Base-by-base conservation (phyloP, 2,329 filamentous ascomycete genomes). In the Sclerotinia trifoliorum region DNA sequence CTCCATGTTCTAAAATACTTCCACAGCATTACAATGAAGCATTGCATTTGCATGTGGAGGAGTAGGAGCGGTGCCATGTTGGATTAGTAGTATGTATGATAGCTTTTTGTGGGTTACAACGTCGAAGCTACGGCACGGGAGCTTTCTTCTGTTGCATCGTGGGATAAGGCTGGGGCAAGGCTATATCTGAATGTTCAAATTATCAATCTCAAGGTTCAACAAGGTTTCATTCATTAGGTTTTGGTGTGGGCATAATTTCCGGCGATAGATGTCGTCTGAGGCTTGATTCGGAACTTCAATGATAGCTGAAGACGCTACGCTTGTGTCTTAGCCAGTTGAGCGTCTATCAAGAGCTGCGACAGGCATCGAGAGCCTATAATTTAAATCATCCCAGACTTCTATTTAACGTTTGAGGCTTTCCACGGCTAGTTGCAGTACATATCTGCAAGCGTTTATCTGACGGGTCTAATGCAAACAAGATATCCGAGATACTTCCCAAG, bases 1-100 rank as follows among this genome's bases (percentile, higher is more conserved):
- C 64, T 67, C 57, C 65, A 63, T 57, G 65, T 69, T 69, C 65
- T 57, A 67, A 44, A 67, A 69, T 35, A 48, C 57, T 69, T 69
- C 57, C 57, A 63, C 42, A 39, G 49, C 64, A 46, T 56, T 24
- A 42, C 29, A 15, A 67, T 58, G 65, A 62, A 65, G 65, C 64
- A 69, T 63, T 67, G 65, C 65, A 67, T 67, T 44, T 67, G 65
- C 65, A 67, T 66, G 44, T 32, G 65, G 46, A 66, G 65, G 17
- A 61, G 44, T 39, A 58, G 39, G 19, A 49, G 52, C 46, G 44
- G 44, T 54, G 65, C 24, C 49, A 54, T 62, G 46, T 67, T 54
- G 56, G 26, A 60, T 67, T 62, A 42, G 58, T 32, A 54, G 56
- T n/a, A 39, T 39, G 42, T 48, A 49, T 60, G 8, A 21, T 21